Conservation (phyloP, 345 rosid genomes). For the Brassica carinata region DNA sequence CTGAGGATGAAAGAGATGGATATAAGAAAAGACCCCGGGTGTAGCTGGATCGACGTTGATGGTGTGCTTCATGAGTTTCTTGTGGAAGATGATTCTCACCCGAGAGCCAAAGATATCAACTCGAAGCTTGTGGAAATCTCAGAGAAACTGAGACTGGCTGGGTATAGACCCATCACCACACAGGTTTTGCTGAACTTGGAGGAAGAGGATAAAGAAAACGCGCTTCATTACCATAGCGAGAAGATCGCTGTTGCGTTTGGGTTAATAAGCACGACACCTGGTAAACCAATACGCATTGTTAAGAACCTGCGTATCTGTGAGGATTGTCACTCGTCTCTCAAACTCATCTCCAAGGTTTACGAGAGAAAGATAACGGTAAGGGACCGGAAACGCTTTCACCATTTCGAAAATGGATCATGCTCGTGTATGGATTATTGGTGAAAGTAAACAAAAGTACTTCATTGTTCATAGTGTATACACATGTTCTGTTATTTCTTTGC, state of each 20-base stretch:
- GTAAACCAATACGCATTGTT: constrained; percentile 49
- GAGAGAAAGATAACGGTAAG: constrained; percentile 54
- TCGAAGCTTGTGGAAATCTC: constrained; percentile 59
- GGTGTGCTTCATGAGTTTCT: constrained; percentile 49
- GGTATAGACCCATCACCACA: constrained; percentile 58
- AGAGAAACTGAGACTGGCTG: constrained; percentile 39
- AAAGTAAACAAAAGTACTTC: constrained; percentile 12
- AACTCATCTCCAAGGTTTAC: constrained; percentile 64
- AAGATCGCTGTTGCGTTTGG: constrained; percentile 70
- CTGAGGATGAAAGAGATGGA: constrained; percentile 68
- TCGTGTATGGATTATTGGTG: constrained; percentile 45
- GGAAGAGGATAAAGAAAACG: constrained; percentile 57
- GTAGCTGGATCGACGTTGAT: constrained; percentile 52
- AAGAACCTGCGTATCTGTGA: constrained; percentile 68
- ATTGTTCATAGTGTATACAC: constrained; percentile 23
- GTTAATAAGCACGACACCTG: constrained; percentile 56
- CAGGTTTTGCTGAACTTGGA: constrained; percentile 59
- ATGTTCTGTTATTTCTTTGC: background rate
- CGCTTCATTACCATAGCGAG: constrained; percentile 66
- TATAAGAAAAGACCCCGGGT: constrained; percentile 73
- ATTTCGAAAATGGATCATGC: constrained; percentile 6
- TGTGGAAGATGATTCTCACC: constrained; percentile 71
- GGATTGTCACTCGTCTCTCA: constrained; percentile 69
- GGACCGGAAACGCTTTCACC: constrained; percentile 72
- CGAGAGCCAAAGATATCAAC: constrained; percentile 50